Conservation (phyloP, 257 asterid species). For the Buddleja alternifolia region DNA sequence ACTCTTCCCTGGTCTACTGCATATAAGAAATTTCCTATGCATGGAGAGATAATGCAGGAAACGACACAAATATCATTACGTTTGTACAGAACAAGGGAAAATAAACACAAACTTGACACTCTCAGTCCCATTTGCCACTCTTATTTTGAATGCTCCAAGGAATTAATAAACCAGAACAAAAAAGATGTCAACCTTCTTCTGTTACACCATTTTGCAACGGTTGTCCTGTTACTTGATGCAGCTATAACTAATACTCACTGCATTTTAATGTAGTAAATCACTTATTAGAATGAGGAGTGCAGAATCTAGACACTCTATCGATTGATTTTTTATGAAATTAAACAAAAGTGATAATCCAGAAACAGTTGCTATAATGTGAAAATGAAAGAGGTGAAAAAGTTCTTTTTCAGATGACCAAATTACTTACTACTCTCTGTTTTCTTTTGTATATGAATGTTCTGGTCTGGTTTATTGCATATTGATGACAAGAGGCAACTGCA, state of each 20-base stretch:
- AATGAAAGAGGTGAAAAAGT: not conserved
- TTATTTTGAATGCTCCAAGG: not conserved
- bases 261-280: not conserved
- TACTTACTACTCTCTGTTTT: not conserved
- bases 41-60: conserved; percentile 48
- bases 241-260: not conserved
- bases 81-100: not conserved
- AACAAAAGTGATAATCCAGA: not conserved
- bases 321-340: not conserved
- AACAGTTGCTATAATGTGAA: not conserved
- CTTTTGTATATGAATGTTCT: no score
- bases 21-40: conserved; percentile 62
- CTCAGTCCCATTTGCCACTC: no score
- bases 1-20: conserved; percentile 52
- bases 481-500: not conserved
- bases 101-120: no score
- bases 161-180: not conserved
- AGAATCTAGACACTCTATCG: not conserved
- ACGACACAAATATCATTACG: conserved; percentile 19
- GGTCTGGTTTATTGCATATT: no score
- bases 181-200: not conserved
- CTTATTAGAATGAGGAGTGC: not conserved
- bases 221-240: not conserved
- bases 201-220: not conserved
- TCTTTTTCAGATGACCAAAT: not conserved